These are phyloP conservation scores for Neurospora sp. DNA, from an alignment of 495 filamentous ascomycete species.

Conservation along the genomic window DNA sequence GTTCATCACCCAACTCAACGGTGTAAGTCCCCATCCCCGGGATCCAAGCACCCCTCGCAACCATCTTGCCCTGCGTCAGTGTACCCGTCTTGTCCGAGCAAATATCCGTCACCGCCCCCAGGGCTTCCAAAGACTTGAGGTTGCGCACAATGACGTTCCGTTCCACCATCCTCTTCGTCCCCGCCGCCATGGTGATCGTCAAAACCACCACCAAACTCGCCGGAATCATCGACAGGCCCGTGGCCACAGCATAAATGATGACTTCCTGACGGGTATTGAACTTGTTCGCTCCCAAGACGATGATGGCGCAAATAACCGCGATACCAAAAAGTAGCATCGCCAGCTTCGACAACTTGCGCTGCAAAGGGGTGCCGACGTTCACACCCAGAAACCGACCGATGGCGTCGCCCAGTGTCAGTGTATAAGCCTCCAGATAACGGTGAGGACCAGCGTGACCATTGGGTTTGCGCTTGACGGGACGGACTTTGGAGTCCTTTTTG, in stretches of 20 bases:
- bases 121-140: constrained; percentile 65
- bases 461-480: constrained; percentile 47
- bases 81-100: constrained; percentile 85
- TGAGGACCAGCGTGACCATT: constrained; percentile 49
- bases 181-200: constrained; percentile 69
- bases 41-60: constrained; percentile 72
- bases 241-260: constrained; percentile 71
- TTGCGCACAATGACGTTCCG: constrained; percentile 68
- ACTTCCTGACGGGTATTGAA: constrained; percentile 67
- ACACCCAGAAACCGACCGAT: constrained; percentile 64
- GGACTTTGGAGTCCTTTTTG: constrained; percentile 49
- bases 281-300: constrained; percentile 68
- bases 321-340: constrained; percentile 66
- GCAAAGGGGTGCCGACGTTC: constrained; percentile 66
- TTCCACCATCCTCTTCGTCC: constrained; percentile 66
- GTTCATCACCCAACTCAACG: constrained; percentile 43
- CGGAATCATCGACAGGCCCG: constrained; percentile 60
- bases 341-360: constrained; percentile 66
- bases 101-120: constrained; percentile 78
- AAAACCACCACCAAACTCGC: constrained; percentile 60
- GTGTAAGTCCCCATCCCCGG: constrained; percentile 50
- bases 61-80: constrained; percentile 64
- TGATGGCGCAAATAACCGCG: constrained; percentile 64
- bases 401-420: constrained; percentile 53
- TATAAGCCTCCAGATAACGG: constrained; percentile 60